phyloP scores from a whole-genome alignment of 2,329 filamentous ascomycete genomes.

The Geosmithia putterillii region DNA sequence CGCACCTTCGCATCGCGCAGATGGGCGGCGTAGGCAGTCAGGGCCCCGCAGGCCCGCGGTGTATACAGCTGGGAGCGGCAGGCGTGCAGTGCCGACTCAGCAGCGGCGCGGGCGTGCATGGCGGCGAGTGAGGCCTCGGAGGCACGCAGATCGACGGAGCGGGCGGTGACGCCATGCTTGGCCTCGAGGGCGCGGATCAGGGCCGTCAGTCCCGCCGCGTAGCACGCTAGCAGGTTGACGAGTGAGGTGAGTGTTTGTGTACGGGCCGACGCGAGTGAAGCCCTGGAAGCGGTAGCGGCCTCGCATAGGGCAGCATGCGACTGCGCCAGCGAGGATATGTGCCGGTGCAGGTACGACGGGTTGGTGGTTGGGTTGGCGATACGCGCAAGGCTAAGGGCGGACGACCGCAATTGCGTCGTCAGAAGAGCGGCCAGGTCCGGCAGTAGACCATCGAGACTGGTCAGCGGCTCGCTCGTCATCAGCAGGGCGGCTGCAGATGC shows the following conservation, averaged over 20 bases:
- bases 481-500: conserved; percentile 19
- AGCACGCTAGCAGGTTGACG: conserved; percentile 23
- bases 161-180: conserved; percentile 40
- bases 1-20: conserved; percentile 33
- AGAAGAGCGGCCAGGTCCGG: conserved; percentile 33
- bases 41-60: conserved; percentile 25
- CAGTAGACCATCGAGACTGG: conserved; percentile 32
- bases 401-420: conserved; percentile 34
- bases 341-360: conserved; percentile 45
- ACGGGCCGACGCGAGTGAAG: conserved; percentile 23
- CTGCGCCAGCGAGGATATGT: conserved; percentile 34
- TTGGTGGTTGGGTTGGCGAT: conserved; percentile 36
- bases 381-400: conserved; percentile 35
- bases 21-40: conserved; percentile 35
- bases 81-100: conserved; percentile 18
- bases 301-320: conserved; percentile 23
- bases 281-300: conserved; percentile 15
- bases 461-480: conserved; percentile 36
- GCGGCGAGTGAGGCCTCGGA: conserved; percentile 29
- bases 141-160: conserved; percentile 38
- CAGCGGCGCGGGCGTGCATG: conserved; percentile 25
- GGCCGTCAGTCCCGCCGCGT: conserved; percentile 23
- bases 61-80: conserved; percentile 30
- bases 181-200: conserved; percentile 39
- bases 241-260: conserved; percentile 23